Evolutionary conservation across 345 rosid species (phyloP).

Genomic region (Sonneratia caseolaris): DNA sequence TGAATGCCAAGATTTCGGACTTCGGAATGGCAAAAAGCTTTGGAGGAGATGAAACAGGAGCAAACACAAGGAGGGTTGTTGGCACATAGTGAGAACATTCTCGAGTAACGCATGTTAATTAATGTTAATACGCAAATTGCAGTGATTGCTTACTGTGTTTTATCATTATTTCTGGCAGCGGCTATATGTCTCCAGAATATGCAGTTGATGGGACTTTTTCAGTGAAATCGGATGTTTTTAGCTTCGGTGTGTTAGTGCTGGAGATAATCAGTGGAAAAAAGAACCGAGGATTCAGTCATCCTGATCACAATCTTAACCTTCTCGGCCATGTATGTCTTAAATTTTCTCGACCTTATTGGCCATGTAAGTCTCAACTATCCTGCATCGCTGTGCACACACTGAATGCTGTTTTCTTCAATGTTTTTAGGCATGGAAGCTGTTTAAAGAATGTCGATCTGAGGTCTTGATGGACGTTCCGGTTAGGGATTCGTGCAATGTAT

Average conservation of each 20-base stretch:
- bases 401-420: background rate
- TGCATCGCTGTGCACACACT: too few species aligned
- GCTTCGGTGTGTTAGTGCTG: constrained; percentile 24
- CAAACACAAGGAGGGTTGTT: constrained; percentile 13
- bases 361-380: too few species aligned
- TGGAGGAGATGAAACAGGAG: constrained; percentile 14
- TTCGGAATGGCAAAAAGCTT: constrained; percentile 22
- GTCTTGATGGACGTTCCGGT: background rate
- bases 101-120: background rate
- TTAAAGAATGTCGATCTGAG: background rate
- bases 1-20: constrained; percentile 25
- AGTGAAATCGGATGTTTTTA: constrained; percentile 22
- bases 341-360: too few species aligned
- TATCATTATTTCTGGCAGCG: constrained; percentile 7
- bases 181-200: constrained; percentile 24
- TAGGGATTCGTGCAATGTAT: background rate
- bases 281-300: constrained; percentile 2
- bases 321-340: background rate
- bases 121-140: background rate
- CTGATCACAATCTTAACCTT: constrained; percentile 1
- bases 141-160: background rate
- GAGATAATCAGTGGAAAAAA: constrained; percentile 21
- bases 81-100: constrained; percentile 21
- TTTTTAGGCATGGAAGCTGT: constrained; percentile 8
- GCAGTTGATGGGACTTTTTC: constrained; percentile 19